Base-by-base conservation (phyloP, 345 rosid genomes). In the Garcia nutans region DNA sequence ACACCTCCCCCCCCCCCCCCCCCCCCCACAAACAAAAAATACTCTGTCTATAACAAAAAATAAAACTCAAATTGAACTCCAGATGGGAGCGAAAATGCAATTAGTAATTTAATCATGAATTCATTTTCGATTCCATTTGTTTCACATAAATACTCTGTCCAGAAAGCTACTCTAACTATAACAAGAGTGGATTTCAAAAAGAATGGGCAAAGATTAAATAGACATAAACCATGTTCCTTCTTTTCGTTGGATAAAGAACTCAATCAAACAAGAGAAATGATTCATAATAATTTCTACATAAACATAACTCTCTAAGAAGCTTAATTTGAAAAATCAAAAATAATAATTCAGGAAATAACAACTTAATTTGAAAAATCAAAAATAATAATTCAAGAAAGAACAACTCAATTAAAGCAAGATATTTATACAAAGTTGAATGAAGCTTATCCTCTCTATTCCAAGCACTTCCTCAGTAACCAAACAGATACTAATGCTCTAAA, bases 401-500 rank as follows among this genome's bases (percentile, higher is more conserved):
- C 44, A 62, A 26, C 19, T 28, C 44, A 1, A 62, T 20, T 62
- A 62, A 13, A 62, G 19, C 54, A 11, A 60, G 31, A 56, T 2
- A 13, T 44, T 57, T n/a, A 44, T 37, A 3, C 41, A 37, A 37
- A 37, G 41, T 37, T 37, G 0, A 37, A 6, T 37, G 41, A 6
- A 37, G 5, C 6, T 37, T 50, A 13, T 50, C 55, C 16, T 44
- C 13, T 8, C 11, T n/a, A 47, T 63, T 33, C 63, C 10, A 2
- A 31, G 59, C 37, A 50, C 11, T 65, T 75, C 37, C 75, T 24
- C 15, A 42, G 56, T 16, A 6, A 72, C 67, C 67, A 61, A 72
- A 44, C 58, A 61, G 67, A 8, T 7, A 12, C 57, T 41, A 22
- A 57, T 33, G 31, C 65, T n/a, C 7, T 17, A 3, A 50, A 50